phyloP scores from a whole-genome alignment of 2,329 filamentous ascomycete genomes.

The Penicillium fuscoglaucum region DNA sequence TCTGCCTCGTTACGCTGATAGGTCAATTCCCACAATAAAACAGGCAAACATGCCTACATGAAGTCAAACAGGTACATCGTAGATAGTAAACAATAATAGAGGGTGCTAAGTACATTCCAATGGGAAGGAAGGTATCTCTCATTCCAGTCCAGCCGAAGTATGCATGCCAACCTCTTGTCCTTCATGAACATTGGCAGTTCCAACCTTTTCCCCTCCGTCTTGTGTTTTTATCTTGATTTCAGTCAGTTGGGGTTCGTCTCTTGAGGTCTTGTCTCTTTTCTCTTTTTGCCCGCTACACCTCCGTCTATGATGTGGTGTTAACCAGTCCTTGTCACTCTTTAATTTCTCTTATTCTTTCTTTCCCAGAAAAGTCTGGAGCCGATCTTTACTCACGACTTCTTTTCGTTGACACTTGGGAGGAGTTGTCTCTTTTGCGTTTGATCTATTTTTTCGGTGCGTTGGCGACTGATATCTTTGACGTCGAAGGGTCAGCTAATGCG shows the following conservation, averaged over 20 bases:
- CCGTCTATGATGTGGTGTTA: conserved; percentile 5
- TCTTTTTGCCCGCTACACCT: not conserved
- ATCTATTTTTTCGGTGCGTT: not conserved
- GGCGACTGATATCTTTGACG: not conserved
- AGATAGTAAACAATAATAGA: not conserved
- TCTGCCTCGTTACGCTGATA: not conserved
- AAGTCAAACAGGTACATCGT: not conserved
- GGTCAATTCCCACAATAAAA: too few species aligned
- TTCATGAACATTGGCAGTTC: not conserved
- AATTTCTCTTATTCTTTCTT: not conserved
- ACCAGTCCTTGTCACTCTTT: conserved; percentile 8
- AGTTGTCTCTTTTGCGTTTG: not conserved
- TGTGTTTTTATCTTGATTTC: not conserved
- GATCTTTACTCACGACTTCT: conserved; percentile 17
- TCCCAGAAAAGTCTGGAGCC: conserved; percentile 13
- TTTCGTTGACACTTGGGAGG: not conserved
- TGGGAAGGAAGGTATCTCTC: conserved; percentile 3
- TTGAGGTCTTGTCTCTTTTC: not conserved
- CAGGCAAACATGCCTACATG: not conserved
- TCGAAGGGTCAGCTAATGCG: not conserved
- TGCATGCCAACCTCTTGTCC: conserved; percentile 3
- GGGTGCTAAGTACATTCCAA: not conserved
- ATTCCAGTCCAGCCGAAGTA: conserved; percentile 8
- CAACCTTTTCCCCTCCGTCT: not conserved
- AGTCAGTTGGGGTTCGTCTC: not conserved